phyloP scores from a whole-genome alignment of 495 filamentous ascomycete species.

The Penicillium salamii region DNA sequence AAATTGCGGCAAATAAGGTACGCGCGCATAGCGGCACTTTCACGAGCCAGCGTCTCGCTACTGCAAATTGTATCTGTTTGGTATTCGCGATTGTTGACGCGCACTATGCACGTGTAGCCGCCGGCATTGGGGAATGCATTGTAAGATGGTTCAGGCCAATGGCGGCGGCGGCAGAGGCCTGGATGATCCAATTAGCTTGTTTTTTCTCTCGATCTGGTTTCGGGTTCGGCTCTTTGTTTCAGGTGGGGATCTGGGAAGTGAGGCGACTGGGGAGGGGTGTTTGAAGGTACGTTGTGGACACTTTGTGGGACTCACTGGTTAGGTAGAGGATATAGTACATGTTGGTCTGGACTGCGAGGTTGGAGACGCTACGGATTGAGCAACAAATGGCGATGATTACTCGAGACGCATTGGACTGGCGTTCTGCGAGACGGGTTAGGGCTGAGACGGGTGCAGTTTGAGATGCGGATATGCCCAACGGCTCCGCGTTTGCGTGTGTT shows the following conservation, averaged over 20 bases:
- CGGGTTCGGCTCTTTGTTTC: too few relatives aligned
- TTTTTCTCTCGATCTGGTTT: background rate
- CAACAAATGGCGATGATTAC: conserved; percentile 31
- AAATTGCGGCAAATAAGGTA: conserved; percentile 99
- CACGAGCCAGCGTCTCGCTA: conserved; percentile 77
- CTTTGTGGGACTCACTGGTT: conserved; percentile 52
- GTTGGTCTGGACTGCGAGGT: background rate
- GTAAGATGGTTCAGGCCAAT: conserved; percentile 91
- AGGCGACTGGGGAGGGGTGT: conserved; percentile 6
- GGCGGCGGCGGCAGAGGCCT: conserved; percentile 96
- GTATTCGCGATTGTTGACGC: conserved; percentile 97
- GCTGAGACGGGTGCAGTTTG: conserved; percentile 8
- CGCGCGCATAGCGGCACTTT: conserved; percentile 93
- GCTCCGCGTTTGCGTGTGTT: conserved; percentile 2
- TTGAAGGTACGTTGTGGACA: too few relatives aligned
- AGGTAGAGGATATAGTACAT: conserved; percentile 73
- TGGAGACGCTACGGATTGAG: conserved; percentile 18
- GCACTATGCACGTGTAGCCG: conserved; percentile 86
- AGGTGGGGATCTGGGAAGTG: background rate
- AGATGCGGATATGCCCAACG: conserved; percentile 38
- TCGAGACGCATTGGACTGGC: conserved; percentile 31
- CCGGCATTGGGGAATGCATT: conserved; percentile 62
- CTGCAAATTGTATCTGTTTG: conserved; percentile 83
- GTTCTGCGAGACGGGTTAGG: conserved; percentile 6
- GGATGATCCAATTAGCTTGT: conserved; percentile 18